phyloP scores from a whole-genome alignment of 495 filamentous ascomycete species.

The Penicillium arizonense region DNA sequence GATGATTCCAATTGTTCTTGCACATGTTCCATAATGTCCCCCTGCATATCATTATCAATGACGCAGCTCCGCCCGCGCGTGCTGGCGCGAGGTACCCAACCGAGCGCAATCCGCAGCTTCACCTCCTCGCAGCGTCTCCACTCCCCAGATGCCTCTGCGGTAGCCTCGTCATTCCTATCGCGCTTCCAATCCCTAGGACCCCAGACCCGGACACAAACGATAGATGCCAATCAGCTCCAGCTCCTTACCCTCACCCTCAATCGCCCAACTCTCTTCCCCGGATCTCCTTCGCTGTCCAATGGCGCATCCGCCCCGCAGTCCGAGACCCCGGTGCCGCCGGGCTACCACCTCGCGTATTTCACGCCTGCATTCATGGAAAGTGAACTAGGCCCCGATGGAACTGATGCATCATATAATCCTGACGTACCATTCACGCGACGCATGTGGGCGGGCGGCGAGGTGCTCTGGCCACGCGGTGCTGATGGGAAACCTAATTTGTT shows the following conservation, averaged over 20 bases:
- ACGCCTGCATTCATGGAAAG: conserved; percentile 54
- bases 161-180: conserved; percentile 44
- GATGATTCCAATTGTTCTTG: neutral
- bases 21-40: neutral
- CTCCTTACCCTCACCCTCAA: conserved; percentile 54
- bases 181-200: conserved; percentile 43
- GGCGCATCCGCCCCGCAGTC: conserved; percentile 16
- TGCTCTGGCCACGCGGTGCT: conserved; percentile 45
- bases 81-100: neutral
- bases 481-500: conserved; percentile 39
- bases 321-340: conserved; percentile 55
- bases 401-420: conserved; percentile 68
- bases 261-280: conserved; percentile 37
- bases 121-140: neutral
- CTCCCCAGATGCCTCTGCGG: conserved; percentile 21
- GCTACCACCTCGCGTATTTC: conserved; percentile 75
- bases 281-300: conserved; percentile 29
- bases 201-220: conserved; percentile 43
- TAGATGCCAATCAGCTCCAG: conserved; percentile 59
- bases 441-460: conserved; percentile 77
- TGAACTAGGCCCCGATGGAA: conserved; percentile 65
- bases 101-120: conserved; percentile 3
- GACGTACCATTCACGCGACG: conserved; percentile 61
- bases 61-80: neutral
- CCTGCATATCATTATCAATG: neutral